These are phyloP conservation scores for Urtica urens DNA, from an alignment of 306 rosid genomes.

Conservation along the genomic window DNA sequence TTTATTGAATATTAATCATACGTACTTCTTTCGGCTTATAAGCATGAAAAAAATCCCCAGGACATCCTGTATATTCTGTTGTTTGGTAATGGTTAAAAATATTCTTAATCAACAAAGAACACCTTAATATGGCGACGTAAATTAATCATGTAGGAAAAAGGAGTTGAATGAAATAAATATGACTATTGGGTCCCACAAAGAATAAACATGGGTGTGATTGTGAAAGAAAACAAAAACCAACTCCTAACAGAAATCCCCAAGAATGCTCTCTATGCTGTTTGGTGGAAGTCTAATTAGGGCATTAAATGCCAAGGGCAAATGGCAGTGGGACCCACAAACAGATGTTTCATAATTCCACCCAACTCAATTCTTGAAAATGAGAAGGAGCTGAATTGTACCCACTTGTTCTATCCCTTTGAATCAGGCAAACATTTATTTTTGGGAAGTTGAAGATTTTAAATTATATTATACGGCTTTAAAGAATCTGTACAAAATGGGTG, in stretches of 20 bases:
- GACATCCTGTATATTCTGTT: conserved; percentile 19
- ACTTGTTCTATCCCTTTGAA: conserved; percentile 1
- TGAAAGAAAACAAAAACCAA: conserved; percentile 20
- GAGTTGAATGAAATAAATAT: not conserved
- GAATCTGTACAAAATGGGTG: conserved; percentile 7
- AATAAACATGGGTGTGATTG: not conserved
- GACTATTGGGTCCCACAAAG: conserved; percentile 5
- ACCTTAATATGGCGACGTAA: conserved; percentile 1
- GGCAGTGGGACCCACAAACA: conserved; percentile 15
- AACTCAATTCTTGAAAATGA: conserved; percentile 21
- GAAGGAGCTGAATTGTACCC: conserved; percentile 18
- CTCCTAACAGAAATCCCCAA: conserved; percentile 8
- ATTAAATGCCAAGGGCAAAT: conserved; percentile 14
- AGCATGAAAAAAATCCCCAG: not conserved
- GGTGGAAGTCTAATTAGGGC: conserved; percentile 19
- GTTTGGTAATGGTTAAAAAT: conserved; percentile 12
- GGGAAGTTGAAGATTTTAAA: not conserved
- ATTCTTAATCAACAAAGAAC: not conserved
- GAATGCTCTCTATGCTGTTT: conserved; percentile 13
- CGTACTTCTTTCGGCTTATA: conserved; percentile 6
- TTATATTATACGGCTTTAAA: conserved; percentile 3
- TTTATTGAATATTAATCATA: not conserved
- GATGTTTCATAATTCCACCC: conserved; percentile 12
- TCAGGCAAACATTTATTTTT: conserved; percentile 1
- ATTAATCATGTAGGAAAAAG: not conserved